Evolutionary conservation across 2,329 filamentous ascomycete species (phyloP), one percentile per base, ranked within the genome.

Genomic region (Grosmannia clavigera): DNA sequence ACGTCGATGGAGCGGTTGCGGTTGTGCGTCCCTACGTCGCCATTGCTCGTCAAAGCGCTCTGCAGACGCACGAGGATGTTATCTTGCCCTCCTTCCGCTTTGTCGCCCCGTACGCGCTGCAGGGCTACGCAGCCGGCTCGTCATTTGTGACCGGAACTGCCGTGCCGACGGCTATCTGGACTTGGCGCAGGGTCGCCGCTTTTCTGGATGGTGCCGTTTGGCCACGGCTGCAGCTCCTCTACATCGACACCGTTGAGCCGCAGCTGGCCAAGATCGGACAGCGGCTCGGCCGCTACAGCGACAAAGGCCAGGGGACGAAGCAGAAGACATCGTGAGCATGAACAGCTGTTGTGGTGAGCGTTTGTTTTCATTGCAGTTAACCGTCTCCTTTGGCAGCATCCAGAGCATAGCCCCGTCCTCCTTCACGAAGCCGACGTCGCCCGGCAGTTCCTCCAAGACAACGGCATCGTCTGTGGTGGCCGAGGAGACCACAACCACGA

Each of bases 201-300:
- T 92, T 96, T 68, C 74, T 95, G 40, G 83, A 90, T 61, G 82
- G 83, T 55, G 86, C 84, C 2, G 76, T 97, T 19, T 94, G 89
- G 86, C 92, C 92, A 2, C 86, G 87, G 64, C 64, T 96, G 12
- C 84, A 87, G 31, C 80, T 88, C 16, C 75, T 96, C 5, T 97
- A 97, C 68, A 82, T 86, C 12, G 86, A 96, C 68, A 96, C 95
- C 67, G 92, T 99, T 3, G 92, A 97, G 74, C 95, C 95, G 16
- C 95, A 99, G 72, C 80, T 99, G 16, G 82, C 92, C 60, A 90
- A 91, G 67, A 97, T 99, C 67, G 89, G 90, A 14, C 88, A 96
- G 74, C 85, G 92, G 54, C 81, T 99, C 12, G 92, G 91, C 50
- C 80, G 87, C 55, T 89, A 91, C 72, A 85, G 79, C 64, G 79